Evolutionary conservation across 225 moss, liverwort and hornwort species (phyloP), one percentile per base, ranked within the genome.

Genomic region (Antitrichia curtipendula): DNA sequence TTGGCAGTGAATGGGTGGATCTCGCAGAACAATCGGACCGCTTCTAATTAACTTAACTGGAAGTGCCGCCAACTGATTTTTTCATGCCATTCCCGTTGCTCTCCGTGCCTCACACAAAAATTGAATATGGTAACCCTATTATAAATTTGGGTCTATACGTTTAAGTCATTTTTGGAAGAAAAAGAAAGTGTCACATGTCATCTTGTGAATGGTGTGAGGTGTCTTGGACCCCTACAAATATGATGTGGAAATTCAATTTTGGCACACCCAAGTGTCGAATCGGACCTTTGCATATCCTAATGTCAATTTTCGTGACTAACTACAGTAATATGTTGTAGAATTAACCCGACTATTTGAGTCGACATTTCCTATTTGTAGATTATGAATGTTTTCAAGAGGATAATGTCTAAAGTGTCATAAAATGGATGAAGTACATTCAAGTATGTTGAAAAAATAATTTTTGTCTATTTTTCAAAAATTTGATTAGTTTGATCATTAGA

Each of bases 341-440:
- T 69, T 34, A 16, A 71, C 5, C 1, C 0, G 7, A 3, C 10
- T 10, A 34, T 22, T 50, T 75, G 34, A 17, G 2, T 43, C 0
- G 0, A 0, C 28, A 17, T 24, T 0, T 25, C 5, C 8, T 25
- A 24, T 70, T 41, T 15, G 0, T 8, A 9, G 9, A 72, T 45
- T 29, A 47, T 17, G 3, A 47, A 47, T 45, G 6, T 73, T 29
- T 29, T 47, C 0, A 29, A 73, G 29, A 73, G 16, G 13, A 28
- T 45, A 45, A 0, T 45, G 0, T 3, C n/a, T 0, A 2, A 0
- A 45, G 16, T 1, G 0, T 72, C 1, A 28, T 28, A 6, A 45
- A 45, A 45, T 72, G 6, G 2, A 47, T 19, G 6, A 71, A 45
- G 1, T 17, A 31, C 47, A 73, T 18, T 43, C 3, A 72, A 45